Evolutionary conservation across 306 rosid genomes (phyloP).

Genomic region (barrel medic (Medicago truncatula)): MtrunA17r5.0-ANR NC_053042.1:32836501-32837000

Average conservation of each 20-base stretch:
- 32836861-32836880: constrained; percentile 11
- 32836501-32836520: constrained; percentile 24
- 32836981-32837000: constrained; percentile 17
- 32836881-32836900: not conserved
- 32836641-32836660: constrained; percentile 59
- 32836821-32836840: constrained; percentile 74
- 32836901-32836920: constrained; percentile 2
- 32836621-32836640: constrained; percentile 12
- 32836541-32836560: not conserved
- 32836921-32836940: constrained; percentile 9
- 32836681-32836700: not conserved
- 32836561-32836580: not conserved
- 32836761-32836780: constrained; percentile 55
- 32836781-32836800: constrained; percentile 57
- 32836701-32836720: constrained; percentile 8
- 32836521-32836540: constrained; percentile 14
- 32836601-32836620: constrained; percentile 12
- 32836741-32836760: constrained; percentile 49
- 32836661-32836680: not conserved
- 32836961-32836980: not conserved
- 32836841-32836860: constrained; percentile 19
- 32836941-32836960: constrained; percentile 2
- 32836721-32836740: not conserved
- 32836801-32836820: constrained; percentile 68
- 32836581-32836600: constrained; percentile 22